Evolutionary conservation across 2,329 filamentous ascomycete genomes (phyloP).

Genomic region (Fusarium sp.): DNA sequence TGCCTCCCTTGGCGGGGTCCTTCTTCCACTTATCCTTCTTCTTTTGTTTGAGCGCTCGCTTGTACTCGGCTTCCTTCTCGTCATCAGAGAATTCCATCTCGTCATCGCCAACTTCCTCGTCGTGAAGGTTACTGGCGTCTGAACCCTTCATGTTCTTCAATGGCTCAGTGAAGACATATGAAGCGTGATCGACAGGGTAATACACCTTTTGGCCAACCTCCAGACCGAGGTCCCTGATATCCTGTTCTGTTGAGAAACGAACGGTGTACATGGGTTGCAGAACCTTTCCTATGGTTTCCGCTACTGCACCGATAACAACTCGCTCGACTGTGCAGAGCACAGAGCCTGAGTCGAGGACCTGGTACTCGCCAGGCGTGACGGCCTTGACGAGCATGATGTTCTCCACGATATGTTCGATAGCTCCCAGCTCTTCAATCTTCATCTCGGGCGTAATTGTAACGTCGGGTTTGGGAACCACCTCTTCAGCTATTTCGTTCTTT

Average conservation of each 20-base stretch:
- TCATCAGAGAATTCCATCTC: constrained; percentile 98
- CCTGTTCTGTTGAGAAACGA: constrained; percentile 77
- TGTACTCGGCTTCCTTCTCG: constrained; percentile 90
- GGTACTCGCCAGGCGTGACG: constrained; percentile 83
- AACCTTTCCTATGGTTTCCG: constrained; percentile 88
- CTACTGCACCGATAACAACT: constrained; percentile 83
- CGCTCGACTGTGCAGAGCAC: constrained; percentile 85
- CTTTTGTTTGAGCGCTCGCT: constrained; percentile 77
- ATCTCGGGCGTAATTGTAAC: constrained; percentile 83
- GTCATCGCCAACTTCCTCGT: constrained; percentile 88
- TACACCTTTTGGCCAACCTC: constrained; percentile 79
- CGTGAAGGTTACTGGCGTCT: constrained; percentile 94
- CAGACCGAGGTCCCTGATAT: constrained; percentile 78
- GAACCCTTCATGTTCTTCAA: constrained; percentile 87
- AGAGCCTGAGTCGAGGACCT: constrained; percentile 87
- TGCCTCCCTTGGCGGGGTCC: constrained; percentile 57
- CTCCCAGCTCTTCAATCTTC: constrained; percentile 82
- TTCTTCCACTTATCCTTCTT: constrained; percentile 66
- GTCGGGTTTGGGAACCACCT: constrained; percentile 79
- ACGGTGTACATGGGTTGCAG: constrained; percentile 89
- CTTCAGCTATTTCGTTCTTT: constrained; percentile 82
- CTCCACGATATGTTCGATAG: constrained; percentile 83
- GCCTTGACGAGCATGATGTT: constrained; percentile 85
- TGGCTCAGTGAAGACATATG: constrained; percentile 88
- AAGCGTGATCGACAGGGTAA: constrained; percentile 84